These are phyloP conservation scores for Theileria luwenshuni DNA, from an alignment of 169 alveolate species.

Conservation along the genomic window DNA sequence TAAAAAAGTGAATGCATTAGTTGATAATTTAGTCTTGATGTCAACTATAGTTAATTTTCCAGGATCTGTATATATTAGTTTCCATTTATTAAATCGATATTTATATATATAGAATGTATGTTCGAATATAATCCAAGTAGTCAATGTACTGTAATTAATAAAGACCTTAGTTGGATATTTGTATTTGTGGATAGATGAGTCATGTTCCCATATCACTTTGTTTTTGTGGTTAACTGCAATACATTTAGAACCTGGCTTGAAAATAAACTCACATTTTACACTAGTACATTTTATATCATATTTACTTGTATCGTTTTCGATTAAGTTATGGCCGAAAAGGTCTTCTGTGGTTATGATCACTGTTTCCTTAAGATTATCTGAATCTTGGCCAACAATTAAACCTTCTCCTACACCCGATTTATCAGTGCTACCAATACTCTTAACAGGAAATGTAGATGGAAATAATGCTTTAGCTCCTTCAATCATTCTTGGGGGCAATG, in stretches of 20 bases:
- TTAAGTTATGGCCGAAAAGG: too few species aligned
- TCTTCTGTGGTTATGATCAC: background rate
- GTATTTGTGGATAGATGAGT: background rate
- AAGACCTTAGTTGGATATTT: background rate
- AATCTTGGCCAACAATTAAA: too few species aligned
- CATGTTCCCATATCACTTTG: background rate
- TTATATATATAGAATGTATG: background rate
- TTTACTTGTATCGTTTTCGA: background rate
- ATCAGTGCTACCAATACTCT: too few species aligned
- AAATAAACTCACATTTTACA: background rate
- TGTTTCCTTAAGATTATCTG: too few species aligned
- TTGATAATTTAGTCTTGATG: background rate
- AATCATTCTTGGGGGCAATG: too few species aligned
- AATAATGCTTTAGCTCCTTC: too few species aligned
- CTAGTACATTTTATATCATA: background rate
- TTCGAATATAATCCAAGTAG: background rate
- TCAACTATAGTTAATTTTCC: background rate
- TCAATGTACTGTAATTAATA: background rate
- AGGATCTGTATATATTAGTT: background rate
- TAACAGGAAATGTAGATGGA: too few species aligned
- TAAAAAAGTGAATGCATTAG: background rate
- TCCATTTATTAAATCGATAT: background rate
- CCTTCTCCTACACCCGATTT: too few species aligned
- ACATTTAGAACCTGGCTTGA: background rate
- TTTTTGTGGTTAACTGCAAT: background rate